phyloP scores from a whole-genome alignment of 306 rosid genomes.

The Pyrus pyrifolia region DNA sequence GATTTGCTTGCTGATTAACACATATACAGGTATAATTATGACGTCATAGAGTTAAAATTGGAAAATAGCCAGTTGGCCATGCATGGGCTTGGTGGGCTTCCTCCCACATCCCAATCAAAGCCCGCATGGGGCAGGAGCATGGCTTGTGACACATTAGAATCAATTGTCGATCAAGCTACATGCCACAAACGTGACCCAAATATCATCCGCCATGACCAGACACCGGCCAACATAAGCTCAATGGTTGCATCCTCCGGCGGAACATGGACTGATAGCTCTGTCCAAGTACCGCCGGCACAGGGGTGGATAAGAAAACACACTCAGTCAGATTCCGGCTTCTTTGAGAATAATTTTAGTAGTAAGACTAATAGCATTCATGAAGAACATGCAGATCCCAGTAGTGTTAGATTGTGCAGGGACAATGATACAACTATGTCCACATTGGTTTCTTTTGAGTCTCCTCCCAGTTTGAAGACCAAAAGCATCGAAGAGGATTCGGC shows the following conservation, averaged over 20 bases:
- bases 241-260: conserved; percentile 18
- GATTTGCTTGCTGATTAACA: background rate
- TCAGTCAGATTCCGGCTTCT: conserved; percentile 19
- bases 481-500: conserved; percentile 42
- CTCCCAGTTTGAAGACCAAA: conserved; percentile 33
- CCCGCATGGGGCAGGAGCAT: conserved; percentile 31
- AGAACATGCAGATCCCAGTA: conserved; percentile 27
- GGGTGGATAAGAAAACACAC: conserved; percentile 18
- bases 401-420: conserved; percentile 29
- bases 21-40: conserved; percentile 36
- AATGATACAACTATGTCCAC: conserved; percentile 41
- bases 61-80: conserved; percentile 44
- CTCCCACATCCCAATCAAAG: conserved; percentile 23
- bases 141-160: conserved; percentile 53
- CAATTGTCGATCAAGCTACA: conserved; percentile 56
- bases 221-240: conserved; percentile 11
- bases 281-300: background rate
- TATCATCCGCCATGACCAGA: background rate
- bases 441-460: conserved; percentile 50
- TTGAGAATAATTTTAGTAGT: conserved; percentile 15
- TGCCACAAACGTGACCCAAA: conserved; percentile 21
- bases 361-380: conserved; percentile 4
- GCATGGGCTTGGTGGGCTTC: conserved; percentile 48
- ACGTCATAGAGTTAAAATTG: conserved; percentile 47
- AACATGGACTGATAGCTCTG: conserved; percentile 14